phyloP scores from a whole-genome alignment of 1,284 basidiomycete genomes.

The Microbotryomycetes sp. region DNA sequence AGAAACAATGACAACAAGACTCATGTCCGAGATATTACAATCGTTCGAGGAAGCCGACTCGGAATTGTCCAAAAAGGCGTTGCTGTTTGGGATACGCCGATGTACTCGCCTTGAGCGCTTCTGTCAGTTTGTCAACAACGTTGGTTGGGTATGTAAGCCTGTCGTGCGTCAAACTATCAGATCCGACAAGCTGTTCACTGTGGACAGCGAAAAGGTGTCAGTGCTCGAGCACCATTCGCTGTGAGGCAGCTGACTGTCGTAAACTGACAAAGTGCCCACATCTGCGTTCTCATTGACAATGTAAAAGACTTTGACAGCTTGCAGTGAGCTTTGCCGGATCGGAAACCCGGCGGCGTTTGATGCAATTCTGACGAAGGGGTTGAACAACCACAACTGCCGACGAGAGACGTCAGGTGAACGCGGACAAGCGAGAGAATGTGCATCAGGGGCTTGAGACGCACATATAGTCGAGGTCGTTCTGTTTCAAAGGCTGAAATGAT shows the following conservation, averaged over 20 bases:
- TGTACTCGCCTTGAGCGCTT: slow-evolving; percentile 20
- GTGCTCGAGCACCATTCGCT: too few relatives aligned
- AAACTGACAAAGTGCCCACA: slow-evolving; percentile 7
- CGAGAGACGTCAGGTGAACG: too few relatives aligned
- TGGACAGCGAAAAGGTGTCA: too few relatives aligned
- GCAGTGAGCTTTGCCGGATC: slow-evolving; percentile 9
- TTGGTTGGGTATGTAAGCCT: slow-evolving; percentile 17
- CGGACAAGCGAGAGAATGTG: background rate
- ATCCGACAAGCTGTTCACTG: slow-evolving; percentile 15
- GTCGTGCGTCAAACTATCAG: slow-evolving; percentile 13
- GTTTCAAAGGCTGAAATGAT: slow-evolving; percentile 74
- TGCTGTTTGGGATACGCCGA: slow-evolving; percentile 20
- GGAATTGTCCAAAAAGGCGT: slow-evolving; percentile 17
- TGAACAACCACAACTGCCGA: slow-evolving; percentile 74
- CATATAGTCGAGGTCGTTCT: slow-evolving; percentile 63
- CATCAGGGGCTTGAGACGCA: background rate
- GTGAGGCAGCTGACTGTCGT: background rate
- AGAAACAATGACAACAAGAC: too few relatives aligned
- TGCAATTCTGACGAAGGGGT: slow-evolving; percentile 68
- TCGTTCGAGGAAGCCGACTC: slow-evolving; percentile 31
- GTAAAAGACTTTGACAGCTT: slow-evolving; percentile 33
- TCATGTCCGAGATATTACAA: background rate
- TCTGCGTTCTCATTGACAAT: slow-evolving; percentile 1
- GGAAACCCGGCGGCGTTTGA: slow-evolving; percentile 38
- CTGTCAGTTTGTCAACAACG: slow-evolving; percentile 11